phyloP scores from a whole-genome alignment of 768 basidiomycete genomes.

The Dacryopinax spathularia region DNA sequence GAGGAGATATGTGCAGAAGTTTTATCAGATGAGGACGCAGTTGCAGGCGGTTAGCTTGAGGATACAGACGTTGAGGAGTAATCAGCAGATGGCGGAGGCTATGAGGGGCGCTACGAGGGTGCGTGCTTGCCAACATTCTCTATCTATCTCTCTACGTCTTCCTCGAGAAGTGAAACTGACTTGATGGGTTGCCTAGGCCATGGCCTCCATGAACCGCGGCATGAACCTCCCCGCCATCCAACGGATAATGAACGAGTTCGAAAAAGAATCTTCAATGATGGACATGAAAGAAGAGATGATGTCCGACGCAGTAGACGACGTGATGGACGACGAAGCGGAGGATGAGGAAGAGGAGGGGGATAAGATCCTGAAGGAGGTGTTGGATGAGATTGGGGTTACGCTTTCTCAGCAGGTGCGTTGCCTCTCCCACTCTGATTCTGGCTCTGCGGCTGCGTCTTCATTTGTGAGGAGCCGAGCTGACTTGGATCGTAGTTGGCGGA shows the following conservation, averaged over 20 bases:
- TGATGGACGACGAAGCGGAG: slow-evolving; percentile 81
- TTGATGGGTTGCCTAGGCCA: slow-evolving; percentile 45
- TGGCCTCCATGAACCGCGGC: slow-evolving; percentile 94
- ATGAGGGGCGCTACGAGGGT: slow-evolving; percentile 97
- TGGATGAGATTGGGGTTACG: slow-evolving; percentile 92
- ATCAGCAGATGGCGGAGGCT: slow-evolving; percentile 98
- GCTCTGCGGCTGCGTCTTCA: background rate
- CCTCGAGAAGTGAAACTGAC: background rate
- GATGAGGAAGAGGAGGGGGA: slow-evolving; percentile 95
- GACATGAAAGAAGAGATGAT: slow-evolving; percentile 99
- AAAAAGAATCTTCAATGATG: slow-evolving; percentile 94
- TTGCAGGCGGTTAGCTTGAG: slow-evolving; percentile 88
- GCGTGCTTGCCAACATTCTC: slow-evolving; percentile 21
- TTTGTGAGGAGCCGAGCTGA: background rate
- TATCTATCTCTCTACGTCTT: background rate
- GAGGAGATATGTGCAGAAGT: slow-evolving; percentile 88
- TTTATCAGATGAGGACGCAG: slow-evolving; percentile 97
- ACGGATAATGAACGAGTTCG: slow-evolving; percentile 95
- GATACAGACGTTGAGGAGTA: slow-evolving; percentile 91
- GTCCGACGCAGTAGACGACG: slow-evolving; percentile 95
- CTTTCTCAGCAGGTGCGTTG: slow-evolving; percentile 56
- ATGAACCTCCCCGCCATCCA: slow-evolving; percentile 91
- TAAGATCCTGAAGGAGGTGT: slow-evolving; percentile 84
- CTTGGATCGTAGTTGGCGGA: slow-evolving; percentile 14
- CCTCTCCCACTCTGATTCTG: background rate